Conservation (phyloP, 1,139 yeast genomes). For the Blastobotrys serpentis region DNA sequence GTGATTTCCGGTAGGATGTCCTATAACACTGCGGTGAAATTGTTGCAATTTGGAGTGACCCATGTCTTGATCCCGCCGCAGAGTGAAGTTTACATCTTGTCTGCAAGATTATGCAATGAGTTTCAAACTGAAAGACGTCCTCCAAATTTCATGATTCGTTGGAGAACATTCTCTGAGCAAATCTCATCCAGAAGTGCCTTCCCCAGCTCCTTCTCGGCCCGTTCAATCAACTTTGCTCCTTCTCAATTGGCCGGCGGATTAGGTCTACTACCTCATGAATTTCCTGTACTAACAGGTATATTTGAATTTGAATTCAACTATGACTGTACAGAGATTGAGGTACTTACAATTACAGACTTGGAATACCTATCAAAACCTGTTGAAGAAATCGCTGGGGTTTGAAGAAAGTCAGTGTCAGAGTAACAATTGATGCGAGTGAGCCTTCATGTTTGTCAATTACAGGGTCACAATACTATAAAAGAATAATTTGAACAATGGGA, state of each 20-base stretch:
- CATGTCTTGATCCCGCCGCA: slow-evolving; percentile 33
- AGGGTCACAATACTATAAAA: too few species aligned
- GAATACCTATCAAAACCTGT: slow-evolving; percentile 51
- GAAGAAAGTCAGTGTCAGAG: background rate
- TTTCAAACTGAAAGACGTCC: slow-evolving; percentile 15
- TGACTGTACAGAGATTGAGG: slow-evolving; percentile 55
- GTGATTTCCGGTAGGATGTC: slow-evolving; percentile 58
- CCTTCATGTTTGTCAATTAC: too few species aligned
- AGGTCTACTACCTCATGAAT: slow-evolving; percentile 30
- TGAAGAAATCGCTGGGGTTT: slow-evolving; percentile 10
- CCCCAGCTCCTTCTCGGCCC: slow-evolving; percentile 14
- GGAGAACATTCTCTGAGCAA: slow-evolving; percentile 27
- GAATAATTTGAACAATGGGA: too few species aligned
- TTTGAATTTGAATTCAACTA: slow-evolving; percentile 72
- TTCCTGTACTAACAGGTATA: slow-evolving; percentile 57
- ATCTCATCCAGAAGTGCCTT: slow-evolving; percentile 4
- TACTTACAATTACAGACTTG: slow-evolving; percentile 77
- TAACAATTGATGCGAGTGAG: background rate
- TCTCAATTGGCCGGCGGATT: slow-evolving; percentile 24
- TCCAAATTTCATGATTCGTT: slow-evolving; percentile 24
- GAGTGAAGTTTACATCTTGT: slow-evolving; percentile 29
- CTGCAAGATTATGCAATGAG: slow-evolving; percentile 18
- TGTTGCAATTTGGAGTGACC: slow-evolving; percentile 32
- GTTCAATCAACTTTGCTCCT: slow-evolving; percentile 21
- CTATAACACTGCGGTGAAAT: slow-evolving; percentile 48